Evolutionary conservation across 768 basidiomycete genomes (phyloP).

Genomic region (Candolleomyces efflorescens): DNA sequence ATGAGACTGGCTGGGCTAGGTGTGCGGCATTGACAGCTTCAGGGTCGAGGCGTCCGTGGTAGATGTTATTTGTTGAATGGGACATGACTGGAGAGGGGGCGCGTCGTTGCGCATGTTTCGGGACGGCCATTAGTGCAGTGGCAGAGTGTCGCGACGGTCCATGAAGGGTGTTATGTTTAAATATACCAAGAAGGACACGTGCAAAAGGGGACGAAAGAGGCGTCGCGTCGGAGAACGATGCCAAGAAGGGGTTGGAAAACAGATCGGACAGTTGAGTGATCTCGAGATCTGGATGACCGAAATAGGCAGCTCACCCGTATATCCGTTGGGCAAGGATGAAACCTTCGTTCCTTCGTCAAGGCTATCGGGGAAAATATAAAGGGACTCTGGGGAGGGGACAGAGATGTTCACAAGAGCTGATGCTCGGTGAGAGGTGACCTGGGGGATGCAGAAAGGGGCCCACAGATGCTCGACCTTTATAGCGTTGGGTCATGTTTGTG

Average conservation of each 20-base stretch:
- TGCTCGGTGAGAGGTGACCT: neutral
- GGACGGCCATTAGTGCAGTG: constrained; percentile 3
- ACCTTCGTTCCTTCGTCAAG: neutral
- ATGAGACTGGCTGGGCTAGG: no score
- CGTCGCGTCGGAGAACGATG: neutral
- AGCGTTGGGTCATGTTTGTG: no score
- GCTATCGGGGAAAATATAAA: neutral
- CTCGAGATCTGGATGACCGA: neutral
- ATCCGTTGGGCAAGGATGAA: neutral
- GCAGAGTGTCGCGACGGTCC: neutral
- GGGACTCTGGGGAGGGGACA: neutral
- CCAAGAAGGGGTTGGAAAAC: neutral
- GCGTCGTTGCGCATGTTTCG: neutral
- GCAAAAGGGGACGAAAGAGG: neutral
- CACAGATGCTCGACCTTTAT: neutral
- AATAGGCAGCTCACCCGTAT: neutral
- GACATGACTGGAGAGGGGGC: neutral
- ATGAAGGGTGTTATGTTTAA: neutral
- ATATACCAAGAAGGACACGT: neutral
- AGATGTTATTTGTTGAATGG: neutral
- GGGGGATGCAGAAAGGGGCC: neutral
- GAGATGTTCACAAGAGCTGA: neutral
- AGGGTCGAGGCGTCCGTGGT: neutral
- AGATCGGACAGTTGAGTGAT: neutral
- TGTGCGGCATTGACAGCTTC: no score